Evolutionary conservation across 2,329 filamentous ascomycete species (phyloP), one percentile per base, ranked within the genome.

Genomic region (Cryphonectria radicalis): DNA sequence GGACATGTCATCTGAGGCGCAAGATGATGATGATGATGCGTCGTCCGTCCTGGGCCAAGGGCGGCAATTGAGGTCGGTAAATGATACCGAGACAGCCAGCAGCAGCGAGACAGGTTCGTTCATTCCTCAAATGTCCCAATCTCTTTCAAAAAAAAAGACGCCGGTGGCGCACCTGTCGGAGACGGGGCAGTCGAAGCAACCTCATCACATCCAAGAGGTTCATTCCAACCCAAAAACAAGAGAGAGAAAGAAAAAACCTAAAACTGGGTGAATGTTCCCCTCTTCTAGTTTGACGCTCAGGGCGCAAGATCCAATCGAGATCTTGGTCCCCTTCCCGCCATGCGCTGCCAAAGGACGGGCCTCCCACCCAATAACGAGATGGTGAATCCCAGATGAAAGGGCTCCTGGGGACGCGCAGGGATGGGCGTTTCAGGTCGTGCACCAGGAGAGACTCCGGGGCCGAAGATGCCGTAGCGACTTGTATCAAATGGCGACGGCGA

Each of bases 381-480:
- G 43, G 28, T 57, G 63, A 50, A 65, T 53, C 40, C 4, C 32
- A 22, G 3, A 5, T 37, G 13, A n/a, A 37, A 46, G 22, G 64
- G 0, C 25, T 46, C 64, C n/a, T 42, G 35, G 43, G 43, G 60
- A 32, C 37, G 46, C 64, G 46, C 70, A 67, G 64, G 68, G 68
- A 70, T 68, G 55, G 25, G 25, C 69, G 70, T 72, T 72, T 72
- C 70, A 72, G 70, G 64, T 67, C n/a, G 59, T 63, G 62, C 64
- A 65, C 50, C 28, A 63, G 35, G 62, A 64, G 28, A n/a, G 59
- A 37, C 69, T 57, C 50, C 69, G 57, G 55, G 43, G 53, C 64
- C 55, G 64, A 70, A 60, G 63, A 50, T 59, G 69, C 69, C 66
- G 66, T 59, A 42, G 22, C 40, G n/a, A 40, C 32, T 55, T 63